Conservation (phyloP, 2,329 filamentous ascomycete species). For the Sphaerulina musiva region DNA sequence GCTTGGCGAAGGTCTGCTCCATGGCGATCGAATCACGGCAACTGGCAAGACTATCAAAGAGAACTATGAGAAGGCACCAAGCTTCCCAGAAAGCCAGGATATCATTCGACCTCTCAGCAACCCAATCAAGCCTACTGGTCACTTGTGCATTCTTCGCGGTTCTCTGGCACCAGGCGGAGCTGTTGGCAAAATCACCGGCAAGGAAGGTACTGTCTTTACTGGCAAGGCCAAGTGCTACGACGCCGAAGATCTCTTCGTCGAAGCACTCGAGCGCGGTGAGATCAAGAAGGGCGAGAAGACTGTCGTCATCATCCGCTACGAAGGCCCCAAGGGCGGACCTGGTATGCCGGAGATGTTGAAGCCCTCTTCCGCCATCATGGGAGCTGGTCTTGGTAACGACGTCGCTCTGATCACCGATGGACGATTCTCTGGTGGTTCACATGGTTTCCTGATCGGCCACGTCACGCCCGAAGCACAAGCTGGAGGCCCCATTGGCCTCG, state of each 20-base stretch:
- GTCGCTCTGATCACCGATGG: conserved; percentile 69
- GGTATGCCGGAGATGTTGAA: conserved; percentile 74
- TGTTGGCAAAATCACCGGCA: conserved; percentile 71
- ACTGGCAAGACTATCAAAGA: conserved; percentile 47
- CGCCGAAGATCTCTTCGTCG: conserved; percentile 62
- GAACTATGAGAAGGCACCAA: conserved; percentile 50
- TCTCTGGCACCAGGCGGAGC: conserved; percentile 62
- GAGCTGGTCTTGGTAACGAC: conserved; percentile 64
- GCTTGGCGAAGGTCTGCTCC: conserved; percentile 44
- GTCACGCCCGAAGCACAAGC: conserved; percentile 82
- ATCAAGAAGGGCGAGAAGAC: conserved; percentile 72
- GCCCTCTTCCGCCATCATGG: conserved; percentile 66
- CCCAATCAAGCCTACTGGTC: conserved; percentile 64
- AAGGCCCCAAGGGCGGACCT: conserved; percentile 65
- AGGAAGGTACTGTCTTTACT: conserved; percentile 61
- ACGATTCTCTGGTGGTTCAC: conserved; percentile 71
- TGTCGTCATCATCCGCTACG: conserved; percentile 69
- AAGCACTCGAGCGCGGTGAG: conserved; percentile 58
- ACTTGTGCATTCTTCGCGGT: conserved; percentile 66
- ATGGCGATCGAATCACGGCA: conserved; percentile 45
- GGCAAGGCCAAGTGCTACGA: conserved; percentile 67
- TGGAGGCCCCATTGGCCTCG: conserved; percentile 76
- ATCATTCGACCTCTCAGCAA: conserved; percentile 63
- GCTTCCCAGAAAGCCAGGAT: conserved; percentile 62
- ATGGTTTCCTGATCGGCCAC: conserved; percentile 83